A percentile compares a stretch with the other conserved stretches of the same genome.
phyloP scores from a whole-genome alignment of 352 stramenopile genomes.

The Pythium aquatile region DNA sequence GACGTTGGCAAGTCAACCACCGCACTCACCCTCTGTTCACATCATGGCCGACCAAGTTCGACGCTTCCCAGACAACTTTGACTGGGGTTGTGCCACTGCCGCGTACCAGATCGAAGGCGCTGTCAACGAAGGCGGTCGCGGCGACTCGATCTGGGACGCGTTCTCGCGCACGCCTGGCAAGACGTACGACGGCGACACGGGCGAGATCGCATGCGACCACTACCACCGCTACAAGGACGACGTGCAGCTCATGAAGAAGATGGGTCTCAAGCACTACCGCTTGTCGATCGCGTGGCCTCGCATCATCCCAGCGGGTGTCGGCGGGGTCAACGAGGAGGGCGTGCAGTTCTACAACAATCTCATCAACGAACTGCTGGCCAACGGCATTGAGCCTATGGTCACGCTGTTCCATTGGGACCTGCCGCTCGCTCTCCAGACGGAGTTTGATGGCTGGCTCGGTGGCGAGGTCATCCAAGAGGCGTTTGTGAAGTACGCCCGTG shows the following conservation, averaged over 20 bases:
- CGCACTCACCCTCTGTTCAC: not conserved
- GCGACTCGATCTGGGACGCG: slow-evolving; percentile 91
- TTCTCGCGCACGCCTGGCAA: slow-evolving; percentile 65
- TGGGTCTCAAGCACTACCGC: slow-evolving; percentile 90
- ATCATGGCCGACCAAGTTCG: slow-evolving; percentile 17
- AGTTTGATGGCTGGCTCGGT: slow-evolving; percentile 59
- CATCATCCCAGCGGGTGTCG: slow-evolving; percentile 56
- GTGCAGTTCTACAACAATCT: slow-evolving; percentile 91
- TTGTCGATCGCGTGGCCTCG: slow-evolving; percentile 93
- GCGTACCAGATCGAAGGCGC: slow-evolving; percentile 93
- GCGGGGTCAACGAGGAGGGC: slow-evolving; percentile 71
- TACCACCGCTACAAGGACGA: slow-evolving; percentile 90
- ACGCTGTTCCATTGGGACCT: slow-evolving; percentile 97
- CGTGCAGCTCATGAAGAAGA: slow-evolving; percentile 85
- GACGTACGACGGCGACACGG: slow-evolving; percentile 45
- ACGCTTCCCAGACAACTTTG: slow-evolving; percentile 56
- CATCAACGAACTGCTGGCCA: slow-evolving; percentile 76
- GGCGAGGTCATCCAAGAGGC: slow-evolving; percentile 51
- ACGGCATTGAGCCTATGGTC: slow-evolving; percentile 83
- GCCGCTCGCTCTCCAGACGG: slow-evolving; percentile 67
- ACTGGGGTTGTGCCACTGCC: slow-evolving; percentile 85
- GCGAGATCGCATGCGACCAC: slow-evolving; percentile 89
- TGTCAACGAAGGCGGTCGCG: slow-evolving; percentile 72
- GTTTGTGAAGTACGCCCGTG: slow-evolving; percentile 82
- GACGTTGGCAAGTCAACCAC: not conserved